A percentile compares a stretch with the other conserved stretches of the same genome.
Conservation (phyloP, 2,329 filamentous ascomycete species). For the Microascus cirrosus region DNA sequence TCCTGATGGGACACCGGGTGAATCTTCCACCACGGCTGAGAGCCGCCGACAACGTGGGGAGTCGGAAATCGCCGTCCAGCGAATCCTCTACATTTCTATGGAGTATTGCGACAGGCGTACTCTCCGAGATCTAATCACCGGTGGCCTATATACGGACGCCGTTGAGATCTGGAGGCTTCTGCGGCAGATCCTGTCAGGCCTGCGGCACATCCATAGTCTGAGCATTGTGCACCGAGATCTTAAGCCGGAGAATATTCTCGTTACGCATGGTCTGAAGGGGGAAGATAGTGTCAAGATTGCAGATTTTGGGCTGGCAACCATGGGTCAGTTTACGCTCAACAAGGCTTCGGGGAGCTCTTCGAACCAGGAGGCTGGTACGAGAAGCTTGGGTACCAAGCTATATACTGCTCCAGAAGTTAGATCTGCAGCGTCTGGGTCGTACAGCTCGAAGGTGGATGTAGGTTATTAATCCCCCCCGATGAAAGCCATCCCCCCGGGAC, state of each 20-base stretch:
- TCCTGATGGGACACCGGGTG: slow-evolving; percentile 11
- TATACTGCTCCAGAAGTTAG: slow-evolving; percentile 91
- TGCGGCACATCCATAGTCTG: slow-evolving; percentile 79
- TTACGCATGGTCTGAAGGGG: slow-evolving; percentile 56
- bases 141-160: slow-evolving; percentile 60
- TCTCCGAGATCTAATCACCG: slow-evolving; percentile 74
- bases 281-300: slow-evolving; percentile 89
- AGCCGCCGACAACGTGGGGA: not conserved
- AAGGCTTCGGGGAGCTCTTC: slow-evolving; percentile 27
- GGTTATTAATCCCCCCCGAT: slow-evolving; percentile 18
- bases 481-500: slow-evolving; percentile 4
- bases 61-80: slow-evolving; percentile 18
- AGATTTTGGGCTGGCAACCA: slow-evolving; percentile 90
- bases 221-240: slow-evolving; percentile 93
- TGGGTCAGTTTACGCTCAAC: slow-evolving; percentile 62
- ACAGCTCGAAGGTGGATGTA: slow-evolving; percentile 87
- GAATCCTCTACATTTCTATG: slow-evolving; percentile 94
- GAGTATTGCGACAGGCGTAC: slow-evolving; percentile 96
- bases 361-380: slow-evolving; percentile 55
- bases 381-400: slow-evolving; percentile 65
- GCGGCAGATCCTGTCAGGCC: slow-evolving; percentile 78
- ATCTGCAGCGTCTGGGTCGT: slow-evolving; percentile 61
- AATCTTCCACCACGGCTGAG: not conserved
- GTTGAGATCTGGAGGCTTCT: slow-evolving; percentile 85
- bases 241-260: slow-evolving; percentile 96